A percentile compares a stretch with the other conserved stretches of the same genome.
Conservation (phyloP, 305 asterid species). For the Fraxinus platypoda region DNA sequence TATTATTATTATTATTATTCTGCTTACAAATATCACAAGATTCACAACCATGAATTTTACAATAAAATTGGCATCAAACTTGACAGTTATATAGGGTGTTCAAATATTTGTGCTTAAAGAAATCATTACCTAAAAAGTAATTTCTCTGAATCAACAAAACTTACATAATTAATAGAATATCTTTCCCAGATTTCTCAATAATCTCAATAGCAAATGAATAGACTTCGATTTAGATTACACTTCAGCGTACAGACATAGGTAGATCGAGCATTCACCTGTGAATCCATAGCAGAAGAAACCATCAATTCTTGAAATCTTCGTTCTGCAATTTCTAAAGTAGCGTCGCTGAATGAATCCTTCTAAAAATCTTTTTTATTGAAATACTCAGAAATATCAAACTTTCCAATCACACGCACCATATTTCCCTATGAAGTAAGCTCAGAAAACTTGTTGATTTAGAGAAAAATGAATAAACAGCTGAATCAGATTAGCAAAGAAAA, state of each 20-base stretch:
- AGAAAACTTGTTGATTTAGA: slow-evolving; percentile 21
- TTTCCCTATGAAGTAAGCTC: neutral
- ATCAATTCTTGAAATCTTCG: slow-evolving; percentile 7
- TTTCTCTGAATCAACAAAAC: neutral
- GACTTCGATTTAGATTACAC: neutral
- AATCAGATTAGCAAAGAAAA: neutral
- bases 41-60: neutral
- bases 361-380: neutral
- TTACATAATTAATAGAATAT: no score
- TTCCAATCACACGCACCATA: neutral
- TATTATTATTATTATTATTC: neutral
- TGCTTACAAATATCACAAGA: neutral
- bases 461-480: neutral
- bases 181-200: neutral
- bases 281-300: slow-evolving; percentile 31
- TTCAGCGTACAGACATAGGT: neutral
- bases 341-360: neutral
- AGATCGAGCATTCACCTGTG: slow-evolving; percentile 31
- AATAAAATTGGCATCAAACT: neutral
- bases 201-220: neutral
- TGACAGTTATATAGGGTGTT: neutral
- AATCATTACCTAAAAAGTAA: neutral
- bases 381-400: slow-evolving; percentile 13
- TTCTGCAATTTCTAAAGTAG: slow-evolving; percentile 13
- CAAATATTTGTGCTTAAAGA: neutral